phyloP scores from a whole-genome alignment of 108 stramenopile genomes.

The Fragilariopsis cylindrus region DNA sequence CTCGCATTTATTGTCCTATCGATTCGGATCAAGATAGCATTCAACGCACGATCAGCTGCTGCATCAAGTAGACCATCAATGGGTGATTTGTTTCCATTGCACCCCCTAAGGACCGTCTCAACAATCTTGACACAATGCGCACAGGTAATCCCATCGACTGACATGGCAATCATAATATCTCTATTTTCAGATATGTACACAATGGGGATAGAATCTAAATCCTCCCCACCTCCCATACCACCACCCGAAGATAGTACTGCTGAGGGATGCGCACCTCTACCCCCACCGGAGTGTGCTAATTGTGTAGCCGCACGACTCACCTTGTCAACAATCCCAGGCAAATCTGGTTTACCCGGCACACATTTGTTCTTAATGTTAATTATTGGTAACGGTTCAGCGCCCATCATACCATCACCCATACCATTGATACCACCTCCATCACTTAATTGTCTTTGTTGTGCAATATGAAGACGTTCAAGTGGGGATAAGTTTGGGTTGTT shows the following conservation, averaged over 20 bases:
- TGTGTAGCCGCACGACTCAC: conserved; percentile 75
- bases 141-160: conserved; percentile 85
- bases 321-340: conserved; percentile 65
- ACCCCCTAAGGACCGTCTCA: conserved; percentile 87
- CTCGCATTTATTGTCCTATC: conserved; percentile 56
- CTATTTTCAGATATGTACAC: conserved; percentile 62
- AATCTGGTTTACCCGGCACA: conserved; percentile 67
- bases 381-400: conserved; percentile 27
- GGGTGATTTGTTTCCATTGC: conserved; percentile 82
- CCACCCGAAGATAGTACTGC: conserved; percentile 13
- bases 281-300: conserved; percentile 72
- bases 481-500: conserved; percentile 33
- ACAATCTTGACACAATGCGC: conserved; percentile 91
- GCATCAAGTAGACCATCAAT: conserved; percentile 86
- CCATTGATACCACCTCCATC: conserved; percentile 49
- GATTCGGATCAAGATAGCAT: conserved; percentile 68
- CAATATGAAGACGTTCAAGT: conserved; percentile 70
- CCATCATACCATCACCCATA: not conserved
- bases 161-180: conserved; percentile 80
- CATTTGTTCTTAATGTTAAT: conserved; percentile 74
- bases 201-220: conserved; percentile 75
- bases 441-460: conserved; percentile 66
- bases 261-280: conserved; percentile 11
- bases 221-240: conserved; percentile 33
- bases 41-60: conserved; percentile 69